Conservation (phyloP, 2,329 filamentous ascomycete species). For the Cladosporium sp. region DNA sequence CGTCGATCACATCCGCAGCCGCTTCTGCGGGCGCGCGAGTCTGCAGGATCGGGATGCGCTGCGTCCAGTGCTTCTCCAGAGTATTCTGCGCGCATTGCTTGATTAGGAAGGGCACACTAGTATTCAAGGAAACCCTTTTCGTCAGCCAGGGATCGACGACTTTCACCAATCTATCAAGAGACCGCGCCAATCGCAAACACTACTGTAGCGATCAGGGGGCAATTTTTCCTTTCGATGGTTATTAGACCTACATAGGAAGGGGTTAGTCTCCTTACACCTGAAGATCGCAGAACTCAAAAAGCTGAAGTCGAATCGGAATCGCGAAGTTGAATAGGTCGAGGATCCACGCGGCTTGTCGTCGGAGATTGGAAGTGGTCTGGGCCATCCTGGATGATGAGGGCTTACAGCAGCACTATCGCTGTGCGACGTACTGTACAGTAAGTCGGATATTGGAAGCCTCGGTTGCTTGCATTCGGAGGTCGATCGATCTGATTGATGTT, state of each 20-base stretch:
- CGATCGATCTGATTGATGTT: not conserved
- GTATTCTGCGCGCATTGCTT: conserved; percentile 62
- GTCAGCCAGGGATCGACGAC: too few relatives aligned
- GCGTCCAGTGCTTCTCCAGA: conserved; percentile 61
- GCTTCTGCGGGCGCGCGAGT: conserved; percentile 54
- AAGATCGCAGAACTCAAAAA: conserved; percentile 30
- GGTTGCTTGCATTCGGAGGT: not conserved
- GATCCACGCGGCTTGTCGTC: not conserved
- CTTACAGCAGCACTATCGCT: too few relatives aligned
- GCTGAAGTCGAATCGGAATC: conserved; percentile 26
- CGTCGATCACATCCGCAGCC: conserved; percentile 55
- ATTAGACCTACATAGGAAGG: too few relatives aligned
- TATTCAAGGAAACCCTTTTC: too few relatives aligned
- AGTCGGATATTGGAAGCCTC: too few relatives aligned
- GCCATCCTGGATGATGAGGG: not conserved
- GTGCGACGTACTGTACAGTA: too few relatives aligned
- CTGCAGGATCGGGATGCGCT: conserved; percentile 56
- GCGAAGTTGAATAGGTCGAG: conserved; percentile 21
- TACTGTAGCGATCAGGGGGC: too few relatives aligned
- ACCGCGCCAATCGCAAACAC: too few relatives aligned
- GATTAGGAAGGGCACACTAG: conserved; percentile 63
- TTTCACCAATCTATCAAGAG: not conserved
- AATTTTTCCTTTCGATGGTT: too few relatives aligned
- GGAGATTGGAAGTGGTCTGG: not conserved
- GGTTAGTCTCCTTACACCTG: not conserved